Evolutionary conservation across 345 rosid genomes (phyloP), one percentile per base, ranked within the genome.

Genomic region (Boechera divaricarpa): DNA sequence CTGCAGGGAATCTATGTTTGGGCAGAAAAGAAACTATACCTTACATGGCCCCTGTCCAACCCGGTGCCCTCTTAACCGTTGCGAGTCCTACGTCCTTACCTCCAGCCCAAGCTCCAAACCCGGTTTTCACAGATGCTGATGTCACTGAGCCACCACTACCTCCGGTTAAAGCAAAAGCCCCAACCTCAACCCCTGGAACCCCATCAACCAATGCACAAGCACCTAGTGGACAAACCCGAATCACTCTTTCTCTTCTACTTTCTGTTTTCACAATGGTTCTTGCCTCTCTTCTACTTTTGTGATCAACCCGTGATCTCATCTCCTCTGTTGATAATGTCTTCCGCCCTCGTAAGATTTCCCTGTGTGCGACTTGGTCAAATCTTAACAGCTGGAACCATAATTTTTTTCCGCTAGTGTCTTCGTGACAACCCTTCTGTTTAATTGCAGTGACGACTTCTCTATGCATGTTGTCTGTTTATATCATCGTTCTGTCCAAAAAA

Each of bases 71-170:
- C 69, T 0, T 78, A 11, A 2, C 10, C 45, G 18, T 85, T 61
- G 28, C 92, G 51, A 13, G 75, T 1, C 0, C 49, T 44, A 1
- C 0, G 0, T 42, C 49, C 48, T 2, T 89, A 63, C 94, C 94
- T 45, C 98, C 97, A 35, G 91, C 90, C 31, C 49, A 83, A 81
- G 88, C 97, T 65, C 98, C 93, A 28, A 75, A 32, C 49, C 93
- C 90, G 1, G 69, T 84, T 57, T 83, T 94, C 69, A 70, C 78
- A 0, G 90, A 70, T n/a, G 55, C 75, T 38, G 97, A 92, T 68
- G 86, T 94, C 2, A 51, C 7, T 0, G 97, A 90, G 83, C 55
- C 92, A 44, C 93, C 96, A 10, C 80, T 94, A 77, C 91, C 94
- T 16, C 57, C 83, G 0, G 72, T 76, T 32, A 10, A 35, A 49